Base-by-base conservation (phyloP, 2,329 filamentous ascomycete genomes). In the Aaosphaeria pasadenensis region DNA sequence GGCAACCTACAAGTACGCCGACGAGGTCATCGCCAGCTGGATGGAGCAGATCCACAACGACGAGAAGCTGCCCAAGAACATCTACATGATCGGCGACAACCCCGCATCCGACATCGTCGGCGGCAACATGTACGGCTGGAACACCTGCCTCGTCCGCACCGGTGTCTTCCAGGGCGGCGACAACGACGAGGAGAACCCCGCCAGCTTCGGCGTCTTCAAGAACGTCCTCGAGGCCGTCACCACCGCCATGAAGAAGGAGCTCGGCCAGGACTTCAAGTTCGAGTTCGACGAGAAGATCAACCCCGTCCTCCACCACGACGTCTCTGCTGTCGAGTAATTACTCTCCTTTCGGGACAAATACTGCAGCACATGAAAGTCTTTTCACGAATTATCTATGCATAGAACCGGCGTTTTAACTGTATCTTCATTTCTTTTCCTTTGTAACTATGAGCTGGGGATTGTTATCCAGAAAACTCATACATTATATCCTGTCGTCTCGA, bases 61-160 rank as follows among this genome's bases (percentile, higher is more conserved):
- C 69, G 83, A 87, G 75, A 77, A 73, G 51, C 74, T 88, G 39
- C 85, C 85, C 4, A 68, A 81, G 67, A 86, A 88, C 72, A 77
- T 88, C 67, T 89, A 89, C 78, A 89, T 89, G 86, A 75, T 89
- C 47, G 86, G 86, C 55, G 86, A 89, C 71, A 89, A 88, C 74
- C 86, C 85, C 5, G 83, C 83, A 29, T 87, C 83, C 29, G 86
- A 89, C 65, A 88, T 89, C 61, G 78, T 87, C 54, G 87, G 87
- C 53, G 87, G 86, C 52, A 90, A 90, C 78, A 87, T 85, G 80
- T 89, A 90, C 70, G 85, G 85, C 51, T 90, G 87, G 87, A 90
- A 90, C 73, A 89, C 87, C 3, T 89, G 87, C 64, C 73, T 90
- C 46, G 87, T 90, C 48, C 82, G 86, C 63, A 90, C 87, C 0